Evolutionary conservation across 176 grass and related monocot species (phyloP).

Genomic region (Rhynchospora breviuscula): DNA sequence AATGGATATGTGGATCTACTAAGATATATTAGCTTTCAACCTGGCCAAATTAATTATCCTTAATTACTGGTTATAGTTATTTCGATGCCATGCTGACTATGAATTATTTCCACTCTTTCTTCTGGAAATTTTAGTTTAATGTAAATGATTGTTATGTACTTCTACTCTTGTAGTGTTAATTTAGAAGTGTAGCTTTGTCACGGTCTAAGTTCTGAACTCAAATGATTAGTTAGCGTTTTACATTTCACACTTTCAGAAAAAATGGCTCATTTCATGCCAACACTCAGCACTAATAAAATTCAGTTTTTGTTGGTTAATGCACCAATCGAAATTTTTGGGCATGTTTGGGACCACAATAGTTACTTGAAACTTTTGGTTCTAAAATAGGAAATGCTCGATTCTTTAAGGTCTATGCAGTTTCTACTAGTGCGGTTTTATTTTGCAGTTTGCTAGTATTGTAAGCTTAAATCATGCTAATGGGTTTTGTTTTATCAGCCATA

Average conservation of each 20-base stretch:
- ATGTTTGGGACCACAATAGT: not conserved
- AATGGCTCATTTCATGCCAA: not conserved
- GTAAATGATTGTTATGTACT: not conserved
- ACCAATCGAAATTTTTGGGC: not conserved
- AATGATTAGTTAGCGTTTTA: not conserved
- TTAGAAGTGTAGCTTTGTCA: not conserved
- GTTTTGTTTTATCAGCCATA: slow-evolving; percentile 51
- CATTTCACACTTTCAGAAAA: not conserved
- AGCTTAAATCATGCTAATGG: slow-evolving; percentile 15
- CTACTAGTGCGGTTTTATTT: too few relatives aligned
- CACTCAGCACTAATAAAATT: not conserved
- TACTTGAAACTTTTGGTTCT: not conserved
- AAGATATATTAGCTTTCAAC: not conserved
- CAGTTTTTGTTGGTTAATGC: not conserved
- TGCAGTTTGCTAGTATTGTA: not conserved
- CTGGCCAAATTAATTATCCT: not conserved
- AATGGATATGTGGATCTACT: not conserved
- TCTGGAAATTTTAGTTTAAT: not conserved
- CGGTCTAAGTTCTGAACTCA: not conserved
- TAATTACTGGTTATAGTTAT: not conserved
- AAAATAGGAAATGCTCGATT: not conserved
- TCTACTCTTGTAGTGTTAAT: not conserved
- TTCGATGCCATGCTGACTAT: not conserved
- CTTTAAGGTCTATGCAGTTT: not conserved
- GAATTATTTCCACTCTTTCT: not conserved